Conservation (phyloP, 192 early-diverging fungal genomes). For the Jimgerdemannia flammicorona region DNA sequence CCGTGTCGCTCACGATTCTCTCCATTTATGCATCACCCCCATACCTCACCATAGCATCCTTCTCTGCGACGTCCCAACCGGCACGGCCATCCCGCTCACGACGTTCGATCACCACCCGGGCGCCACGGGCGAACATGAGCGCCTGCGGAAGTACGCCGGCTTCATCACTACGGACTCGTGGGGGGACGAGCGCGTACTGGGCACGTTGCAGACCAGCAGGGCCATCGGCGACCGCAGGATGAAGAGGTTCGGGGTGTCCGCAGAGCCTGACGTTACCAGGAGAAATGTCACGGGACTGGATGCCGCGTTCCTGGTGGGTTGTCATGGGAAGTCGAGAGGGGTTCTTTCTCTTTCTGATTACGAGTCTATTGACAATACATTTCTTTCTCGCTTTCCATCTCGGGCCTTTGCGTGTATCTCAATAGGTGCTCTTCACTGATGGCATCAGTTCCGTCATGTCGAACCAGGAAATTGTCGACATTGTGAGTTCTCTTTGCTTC, state of each 20-base stretch:
- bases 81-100: conserved; percentile 53
- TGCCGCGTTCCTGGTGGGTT: conserved; percentile 57
- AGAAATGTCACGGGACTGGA: conserved; percentile 51
- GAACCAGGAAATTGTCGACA: conserved; percentile 71
- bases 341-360: background rate
- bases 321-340: background rate
- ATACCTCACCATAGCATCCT: conserved; percentile 41
- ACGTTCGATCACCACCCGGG: conserved; percentile 64
- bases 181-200: conserved; percentile 69
- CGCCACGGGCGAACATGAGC: conserved; percentile 51
- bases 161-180: conserved; percentile 75
- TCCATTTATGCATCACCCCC: too few relatives aligned
- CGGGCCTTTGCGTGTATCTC: background rate
- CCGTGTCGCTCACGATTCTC: background rate
- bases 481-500: conserved; percentile 28
- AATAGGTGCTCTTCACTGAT: conserved; percentile 57
- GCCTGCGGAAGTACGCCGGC: conserved; percentile 64
- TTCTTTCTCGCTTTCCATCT: background rate
- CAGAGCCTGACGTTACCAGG: conserved; percentile 64
- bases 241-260: conserved; percentile 67
- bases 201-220: conserved; percentile 59
- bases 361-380: background rate
- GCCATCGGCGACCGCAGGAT: conserved; percentile 68
- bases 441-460: conserved; percentile 68
- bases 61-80: conserved; percentile 52